phyloP scores from a whole-genome alignment of 306 rosid species.

The Lablab purpureus region DNA sequence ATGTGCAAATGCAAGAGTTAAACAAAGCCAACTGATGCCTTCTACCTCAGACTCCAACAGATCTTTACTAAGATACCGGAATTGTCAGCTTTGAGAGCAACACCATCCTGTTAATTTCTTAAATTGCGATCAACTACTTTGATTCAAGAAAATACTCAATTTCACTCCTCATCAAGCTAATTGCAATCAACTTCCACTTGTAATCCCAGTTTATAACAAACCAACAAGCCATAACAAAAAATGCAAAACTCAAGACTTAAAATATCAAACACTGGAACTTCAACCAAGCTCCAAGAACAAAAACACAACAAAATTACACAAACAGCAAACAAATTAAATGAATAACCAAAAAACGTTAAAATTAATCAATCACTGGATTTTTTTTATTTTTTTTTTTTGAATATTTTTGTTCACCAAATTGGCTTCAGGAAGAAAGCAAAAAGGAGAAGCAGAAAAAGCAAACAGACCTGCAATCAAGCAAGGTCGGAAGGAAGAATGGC shows the following conservation, averaged over 20 bases:
- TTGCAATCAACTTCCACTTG: slow-evolving; percentile 25
- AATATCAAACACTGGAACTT: slow-evolving; percentile 6
- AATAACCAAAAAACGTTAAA: not conserved
- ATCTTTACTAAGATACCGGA: not conserved
- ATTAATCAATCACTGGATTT: not conserved
- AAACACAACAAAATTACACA: not conserved
- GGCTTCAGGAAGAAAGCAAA: not conserved
- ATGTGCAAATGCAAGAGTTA: slow-evolving; percentile 16
- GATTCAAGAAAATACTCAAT: slow-evolving; percentile 16
- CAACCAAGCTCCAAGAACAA: not conserved
- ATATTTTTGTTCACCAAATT: not conserved
- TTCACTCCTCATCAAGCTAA: slow-evolving; percentile 11
- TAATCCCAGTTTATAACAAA: not conserved
- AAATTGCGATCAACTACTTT: slow-evolving; percentile 18
- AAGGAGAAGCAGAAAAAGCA: slow-evolving; percentile 19
- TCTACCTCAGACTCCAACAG: not conserved
- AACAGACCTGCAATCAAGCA: slow-evolving; percentile 56
- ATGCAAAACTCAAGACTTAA: not conserved
- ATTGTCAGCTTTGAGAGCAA: slow-evolving; percentile 12
- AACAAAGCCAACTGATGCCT: slow-evolving; percentile 7
- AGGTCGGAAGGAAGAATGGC: slow-evolving; percentile 3
- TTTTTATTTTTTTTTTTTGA: not conserved
- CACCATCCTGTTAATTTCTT: not conserved
- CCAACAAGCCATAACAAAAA: slow-evolving; percentile 1
- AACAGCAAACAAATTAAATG: not conserved